phyloP scores from a whole-genome alignment of 345 rosid species.

The Citrus hindsii region DNA sequence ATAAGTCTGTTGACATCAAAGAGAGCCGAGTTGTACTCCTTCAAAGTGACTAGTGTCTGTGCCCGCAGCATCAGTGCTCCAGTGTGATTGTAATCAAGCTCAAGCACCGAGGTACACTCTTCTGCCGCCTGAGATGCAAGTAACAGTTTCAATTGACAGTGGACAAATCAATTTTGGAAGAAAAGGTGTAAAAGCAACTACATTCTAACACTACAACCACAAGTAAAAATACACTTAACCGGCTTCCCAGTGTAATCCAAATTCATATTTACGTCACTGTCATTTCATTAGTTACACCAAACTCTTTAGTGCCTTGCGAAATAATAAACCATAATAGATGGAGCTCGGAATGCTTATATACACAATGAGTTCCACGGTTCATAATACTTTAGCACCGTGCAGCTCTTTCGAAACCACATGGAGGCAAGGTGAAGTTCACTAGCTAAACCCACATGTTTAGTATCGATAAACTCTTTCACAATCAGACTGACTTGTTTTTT shows the following conservation, averaged over 20 bases:
- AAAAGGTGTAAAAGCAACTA: not conserved
- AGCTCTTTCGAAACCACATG: not conserved
- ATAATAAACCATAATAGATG: not conserved
- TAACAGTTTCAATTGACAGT: not conserved
- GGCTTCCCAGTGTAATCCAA: not conserved
- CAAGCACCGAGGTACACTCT: slow-evolving; percentile 90
- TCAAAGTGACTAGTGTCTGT: slow-evolving; percentile 81
- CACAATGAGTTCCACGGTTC: not conserved
- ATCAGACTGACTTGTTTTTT: not conserved
- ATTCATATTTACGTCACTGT: not conserved
- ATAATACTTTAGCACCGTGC: not conserved
- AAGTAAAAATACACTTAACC: not conserved
- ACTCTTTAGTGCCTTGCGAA: not conserved
- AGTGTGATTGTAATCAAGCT: slow-evolving; percentile 80
- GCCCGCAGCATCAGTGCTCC: slow-evolving; percentile 96
- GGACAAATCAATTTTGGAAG: not conserved
- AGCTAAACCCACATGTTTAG: not conserved
- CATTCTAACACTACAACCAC: not conserved
- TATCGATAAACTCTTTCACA: not conserved
- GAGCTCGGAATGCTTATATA: not conserved
- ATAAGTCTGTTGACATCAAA: slow-evolving; percentile 86
- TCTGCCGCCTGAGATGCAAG: slow-evolving; percentile 65
- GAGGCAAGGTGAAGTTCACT: not conserved
- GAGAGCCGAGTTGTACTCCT: slow-evolving; percentile 80
- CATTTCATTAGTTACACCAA: not conserved